Conservation (phyloP, 331 rosid species). For the Quercus phellos region DNA sequence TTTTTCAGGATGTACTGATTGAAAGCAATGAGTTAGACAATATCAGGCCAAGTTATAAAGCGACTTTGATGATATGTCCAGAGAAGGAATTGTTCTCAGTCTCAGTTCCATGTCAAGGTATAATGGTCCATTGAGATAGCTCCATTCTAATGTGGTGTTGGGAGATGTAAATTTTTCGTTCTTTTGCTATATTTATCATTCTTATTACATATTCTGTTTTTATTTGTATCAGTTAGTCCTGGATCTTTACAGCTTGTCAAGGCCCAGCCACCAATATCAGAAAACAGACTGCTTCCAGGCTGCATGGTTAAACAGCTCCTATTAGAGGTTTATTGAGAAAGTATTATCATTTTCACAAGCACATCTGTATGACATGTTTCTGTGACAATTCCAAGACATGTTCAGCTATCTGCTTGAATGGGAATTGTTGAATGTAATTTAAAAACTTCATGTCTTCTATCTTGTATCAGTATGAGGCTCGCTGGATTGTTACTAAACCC, state of each 20-base stretch:
- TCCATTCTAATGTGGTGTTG: not conserved
- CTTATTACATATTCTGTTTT: not conserved
- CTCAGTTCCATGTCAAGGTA: conserved; percentile 39
- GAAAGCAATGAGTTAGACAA: conserved; percentile 33
- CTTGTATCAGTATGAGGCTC: not conserved
- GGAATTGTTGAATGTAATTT: not conserved
- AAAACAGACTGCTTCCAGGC: conserved; percentile 36
- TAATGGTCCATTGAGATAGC: not conserved
- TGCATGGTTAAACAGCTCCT: conserved; percentile 31
- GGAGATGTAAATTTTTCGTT: not conserved
- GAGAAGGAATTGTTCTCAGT: conserved; percentile 1
- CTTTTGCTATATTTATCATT: not conserved
- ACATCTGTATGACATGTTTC: not conserved
- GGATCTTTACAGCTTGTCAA: conserved; percentile 23
- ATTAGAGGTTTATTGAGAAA: conserved; percentile 38
- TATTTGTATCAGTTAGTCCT: conserved; percentile 32
- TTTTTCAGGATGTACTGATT: conserved; percentile 32
- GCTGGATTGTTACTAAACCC: not conserved
- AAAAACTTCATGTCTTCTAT: not conserved
- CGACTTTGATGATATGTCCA: conserved; percentile 28
- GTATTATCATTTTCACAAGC: not conserved
- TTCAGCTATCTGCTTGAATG: not conserved
- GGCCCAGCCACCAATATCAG: conserved; percentile 16
- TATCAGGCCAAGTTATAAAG: conserved; percentile 31
- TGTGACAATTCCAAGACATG: not conserved